Percentiles rank a stretch among this genome's conserved stretches.
These are phyloP conservation scores for Pichia norvegensis DNA, from an alignment of 1,139 yeast species.

Conservation along the genomic window DNA sequence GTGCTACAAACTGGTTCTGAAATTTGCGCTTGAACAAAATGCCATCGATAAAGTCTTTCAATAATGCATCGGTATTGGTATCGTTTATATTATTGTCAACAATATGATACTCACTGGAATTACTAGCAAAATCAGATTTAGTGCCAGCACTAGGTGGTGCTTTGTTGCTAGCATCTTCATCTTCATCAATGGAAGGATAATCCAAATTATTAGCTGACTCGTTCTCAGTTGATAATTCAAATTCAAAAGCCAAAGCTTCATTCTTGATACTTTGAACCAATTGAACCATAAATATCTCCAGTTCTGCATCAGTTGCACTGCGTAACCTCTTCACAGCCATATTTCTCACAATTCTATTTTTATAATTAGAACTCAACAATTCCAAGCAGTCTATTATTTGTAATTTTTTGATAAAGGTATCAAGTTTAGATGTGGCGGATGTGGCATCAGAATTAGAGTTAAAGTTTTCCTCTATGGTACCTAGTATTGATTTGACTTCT, in stretches of 20 bases:
- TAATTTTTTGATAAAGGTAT: conserved; percentile 24
- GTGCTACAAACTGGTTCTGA: conserved; percentile 14
- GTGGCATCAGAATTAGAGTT: conserved; percentile 3
- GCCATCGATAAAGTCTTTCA: conserved; percentile 14
- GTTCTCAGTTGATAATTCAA: neutral
- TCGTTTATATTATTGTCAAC: conserved; percentile 29
- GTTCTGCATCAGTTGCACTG: conserved; percentile 71
- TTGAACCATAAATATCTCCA: conserved; percentile 76
- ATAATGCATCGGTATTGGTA: neutral
- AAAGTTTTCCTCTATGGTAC: conserved; percentile 17
- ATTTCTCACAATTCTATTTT: conserved; percentile 52
- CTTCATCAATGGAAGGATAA: conserved; percentile 11
- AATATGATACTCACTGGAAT: conserved; percentile 36
- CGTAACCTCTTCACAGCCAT: conserved; percentile 83
- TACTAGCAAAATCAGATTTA: conserved; percentile 17
- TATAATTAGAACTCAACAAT: conserved; percentile 65
- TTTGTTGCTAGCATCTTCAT: conserved; percentile 17
- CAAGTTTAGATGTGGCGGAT: conserved; percentile 2
- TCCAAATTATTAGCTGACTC: neutral
- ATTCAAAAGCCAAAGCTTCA: conserved; percentile 32
- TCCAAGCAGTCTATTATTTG: conserved; percentile 93
- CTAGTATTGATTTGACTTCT: conserved; percentile 54
- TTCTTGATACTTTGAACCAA: conserved; percentile 88
- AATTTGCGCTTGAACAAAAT: conserved; percentile 15
- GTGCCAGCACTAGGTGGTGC: conserved; percentile 4